Conservation (phyloP, 306 rosid species). For the Dryas drummondii region DNA sequence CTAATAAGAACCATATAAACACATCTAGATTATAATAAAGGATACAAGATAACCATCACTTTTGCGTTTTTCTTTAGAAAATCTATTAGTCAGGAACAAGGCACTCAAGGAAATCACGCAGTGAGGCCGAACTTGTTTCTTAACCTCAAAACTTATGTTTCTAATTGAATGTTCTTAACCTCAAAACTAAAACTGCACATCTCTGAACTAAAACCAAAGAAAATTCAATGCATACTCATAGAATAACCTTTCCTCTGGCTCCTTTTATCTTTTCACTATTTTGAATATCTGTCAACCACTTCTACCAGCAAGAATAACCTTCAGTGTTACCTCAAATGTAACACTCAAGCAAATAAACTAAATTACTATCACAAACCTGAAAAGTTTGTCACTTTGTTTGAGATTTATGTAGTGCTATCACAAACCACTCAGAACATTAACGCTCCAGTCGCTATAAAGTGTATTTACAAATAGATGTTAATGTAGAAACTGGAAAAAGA, state of each 20-base stretch:
- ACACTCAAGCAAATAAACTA: background rate
- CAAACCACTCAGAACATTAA: constrained; percentile 3
- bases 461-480: background rate
- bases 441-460: background rate
- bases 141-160: too few relatives aligned
- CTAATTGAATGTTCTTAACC: background rate
- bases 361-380: background rate
- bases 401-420: background rate
- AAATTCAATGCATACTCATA: background rate
- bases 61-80: background rate
- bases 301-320: background rate
- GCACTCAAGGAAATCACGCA: background rate
- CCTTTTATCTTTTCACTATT: background rate
- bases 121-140: background rate
- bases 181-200: background rate
- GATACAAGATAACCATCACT: background rate
- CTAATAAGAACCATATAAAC: constrained; percentile 3
- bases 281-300: background rate
- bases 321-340: background rate
- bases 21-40: background rate
- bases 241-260: background rate
- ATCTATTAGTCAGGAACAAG: background rate
- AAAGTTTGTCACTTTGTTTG: too few relatives aligned
- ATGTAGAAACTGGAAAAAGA: too few relatives aligned
- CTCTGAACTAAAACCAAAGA: background rate